These are phyloP conservation scores for Nakaseomyces delphensis DNA, from an alignment of 1,139 yeast species.

Conservation along the genomic window DNA sequence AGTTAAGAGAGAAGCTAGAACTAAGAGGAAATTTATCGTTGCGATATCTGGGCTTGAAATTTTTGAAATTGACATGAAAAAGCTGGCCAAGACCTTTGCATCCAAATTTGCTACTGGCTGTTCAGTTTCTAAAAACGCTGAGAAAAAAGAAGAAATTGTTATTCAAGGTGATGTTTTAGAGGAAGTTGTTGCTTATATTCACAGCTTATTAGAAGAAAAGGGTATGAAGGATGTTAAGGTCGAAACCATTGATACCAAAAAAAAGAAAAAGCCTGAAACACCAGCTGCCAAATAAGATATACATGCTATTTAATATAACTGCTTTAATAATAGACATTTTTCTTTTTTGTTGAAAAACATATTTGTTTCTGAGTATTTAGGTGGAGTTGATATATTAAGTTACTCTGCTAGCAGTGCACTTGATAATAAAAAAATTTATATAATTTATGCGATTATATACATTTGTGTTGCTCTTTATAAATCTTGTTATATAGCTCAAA, in stretches of 20 bases:
- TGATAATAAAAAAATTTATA: too few relatives aligned
- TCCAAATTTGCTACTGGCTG: conserved; percentile 96
- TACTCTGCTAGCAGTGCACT: too few relatives aligned
- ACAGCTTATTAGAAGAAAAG: conserved; percentile 64
- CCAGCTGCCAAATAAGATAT: conserved; percentile 16
- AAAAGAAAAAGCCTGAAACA: conserved; percentile 43
- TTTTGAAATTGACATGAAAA: conserved; percentile 81
- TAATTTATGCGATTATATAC: too few relatives aligned
- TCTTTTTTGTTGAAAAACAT: too few relatives aligned
- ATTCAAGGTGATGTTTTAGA: conserved; percentile 96
- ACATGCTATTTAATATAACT: too few relatives aligned
- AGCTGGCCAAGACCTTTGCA: conserved; percentile 84
- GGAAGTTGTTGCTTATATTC: conserved; percentile 74
- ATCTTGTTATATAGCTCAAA: too few relatives aligned
- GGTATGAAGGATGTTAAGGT: conserved; percentile 80
- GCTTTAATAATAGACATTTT: too few relatives aligned
- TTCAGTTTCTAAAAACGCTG: conserved; percentile 84
- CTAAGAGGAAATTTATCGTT: conserved; percentile 80
- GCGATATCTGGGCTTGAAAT: conserved; percentile 85
- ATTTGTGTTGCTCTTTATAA: too few relatives aligned
- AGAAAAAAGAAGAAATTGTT: conserved; percentile 83
- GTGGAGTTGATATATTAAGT: too few relatives aligned
- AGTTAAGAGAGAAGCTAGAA: conserved; percentile 82
- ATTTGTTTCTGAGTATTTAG: too few relatives aligned
- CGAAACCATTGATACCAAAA: conserved; percentile 76